Evolutionary conservation across 108 stramenopile genomes (phyloP).

Genomic region (Skeletonema tropicum): DNA sequence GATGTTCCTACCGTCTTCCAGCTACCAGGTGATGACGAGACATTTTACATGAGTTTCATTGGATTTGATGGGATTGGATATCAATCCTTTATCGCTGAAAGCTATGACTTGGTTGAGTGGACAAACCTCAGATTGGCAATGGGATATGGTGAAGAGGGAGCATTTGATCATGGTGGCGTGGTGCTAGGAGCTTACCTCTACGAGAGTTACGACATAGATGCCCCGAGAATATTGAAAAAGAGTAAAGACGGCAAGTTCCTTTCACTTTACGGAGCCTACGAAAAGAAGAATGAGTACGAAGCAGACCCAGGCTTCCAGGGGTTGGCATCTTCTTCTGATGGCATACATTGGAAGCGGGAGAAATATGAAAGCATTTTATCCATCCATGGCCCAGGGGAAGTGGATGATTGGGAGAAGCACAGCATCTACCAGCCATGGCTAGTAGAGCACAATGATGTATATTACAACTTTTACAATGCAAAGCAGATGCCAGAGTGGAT

Average conservation of each 20-base stretch:
- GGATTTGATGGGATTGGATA: conserved; percentile 47
- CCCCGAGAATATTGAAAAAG: conserved; percentile 35
- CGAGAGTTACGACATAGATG: conserved; percentile 40
- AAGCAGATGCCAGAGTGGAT: conserved; percentile 54
- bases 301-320: conserved; percentile 43
- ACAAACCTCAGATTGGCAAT: conserved; percentile 36
- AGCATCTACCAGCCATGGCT: conserved; percentile 55
- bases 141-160: conserved; percentile 35
- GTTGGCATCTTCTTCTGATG: conserved; percentile 39
- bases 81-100: conserved; percentile 46
- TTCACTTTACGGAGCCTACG: conserved; percentile 43
- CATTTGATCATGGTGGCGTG: conserved; percentile 41
- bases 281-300: conserved; percentile 37
- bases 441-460: conserved; percentile 37
- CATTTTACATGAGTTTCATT: conserved; percentile 47
- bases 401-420: conserved; percentile 33
- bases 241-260: conserved; percentile 27
- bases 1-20: conserved; percentile 53
- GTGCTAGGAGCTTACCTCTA: conserved; percentile 49
- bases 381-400: conserved; percentile 30
- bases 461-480: conserved; percentile 57
- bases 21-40: conserved; percentile 39
- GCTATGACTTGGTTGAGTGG: conserved; percentile 38
- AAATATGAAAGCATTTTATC: conserved; percentile 41
- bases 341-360: conserved; percentile 43